These are phyloP conservation scores for Penicillium occitanis DNA, from an alignment of 2,329 filamentous ascomycete species.

Conservation along the genomic window DNA sequence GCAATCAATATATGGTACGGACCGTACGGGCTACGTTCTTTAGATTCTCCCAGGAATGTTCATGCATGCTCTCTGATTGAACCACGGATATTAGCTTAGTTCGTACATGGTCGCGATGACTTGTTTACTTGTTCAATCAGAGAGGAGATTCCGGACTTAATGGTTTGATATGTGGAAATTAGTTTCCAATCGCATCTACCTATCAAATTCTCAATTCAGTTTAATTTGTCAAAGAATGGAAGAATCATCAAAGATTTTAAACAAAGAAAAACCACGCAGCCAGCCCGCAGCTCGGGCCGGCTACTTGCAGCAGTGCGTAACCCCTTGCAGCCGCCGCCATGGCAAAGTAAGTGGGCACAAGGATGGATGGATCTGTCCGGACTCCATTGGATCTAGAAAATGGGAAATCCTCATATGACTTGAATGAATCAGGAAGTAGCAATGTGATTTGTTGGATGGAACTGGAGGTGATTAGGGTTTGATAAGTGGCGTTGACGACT, in stretches of 20 bases:
- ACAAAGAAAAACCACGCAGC: slow-evolving; percentile 6
- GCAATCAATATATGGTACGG: neutral
- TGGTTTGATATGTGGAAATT: slow-evolving; percentile 2
- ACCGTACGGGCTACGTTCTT: neutral
- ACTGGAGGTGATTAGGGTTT: neutral
- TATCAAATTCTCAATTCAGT: neutral
- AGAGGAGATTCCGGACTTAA: neutral
- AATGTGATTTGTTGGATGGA: neutral
- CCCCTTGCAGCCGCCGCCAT: slow-evolving; percentile 10
- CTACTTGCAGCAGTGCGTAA: slow-evolving; percentile 10
- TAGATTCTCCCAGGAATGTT: slow-evolving; percentile 1
- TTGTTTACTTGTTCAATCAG: neutral
- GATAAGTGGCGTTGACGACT: neutral
- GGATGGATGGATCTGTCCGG: neutral
- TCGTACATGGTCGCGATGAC: neutral
- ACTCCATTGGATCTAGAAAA: neutral
- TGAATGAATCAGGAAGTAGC: neutral
- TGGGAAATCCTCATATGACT: neutral
- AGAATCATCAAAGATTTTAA: neutral
- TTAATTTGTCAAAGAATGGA: neutral
- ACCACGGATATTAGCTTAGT: neutral
- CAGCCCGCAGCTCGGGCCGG: slow-evolving; percentile 5
- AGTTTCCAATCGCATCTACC: neutral
- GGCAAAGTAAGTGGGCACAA: slow-evolving; percentile 3
- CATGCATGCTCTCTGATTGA: neutral